These are phyloP conservation scores for Oryza officinalis DNA, from an alignment of 176 grass and related monocot species.

Conservation along the genomic window DNA sequence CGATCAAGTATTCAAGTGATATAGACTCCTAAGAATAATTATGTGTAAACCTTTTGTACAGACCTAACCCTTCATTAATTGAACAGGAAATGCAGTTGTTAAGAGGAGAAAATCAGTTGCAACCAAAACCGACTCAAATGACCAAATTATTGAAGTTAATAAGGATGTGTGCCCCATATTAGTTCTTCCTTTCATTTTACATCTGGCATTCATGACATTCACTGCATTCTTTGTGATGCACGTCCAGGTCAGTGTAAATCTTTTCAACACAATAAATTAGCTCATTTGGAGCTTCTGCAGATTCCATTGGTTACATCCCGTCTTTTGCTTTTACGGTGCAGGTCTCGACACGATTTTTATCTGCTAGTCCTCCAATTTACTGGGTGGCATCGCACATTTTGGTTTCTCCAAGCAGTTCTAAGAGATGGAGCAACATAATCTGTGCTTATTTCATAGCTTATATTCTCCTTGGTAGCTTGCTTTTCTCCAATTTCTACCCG, in stretches of 20 bases:
- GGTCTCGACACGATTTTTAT: slow-evolving; percentile 84
- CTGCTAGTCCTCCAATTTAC: slow-evolving; percentile 79
- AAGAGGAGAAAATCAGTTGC: slow-evolving; percentile 66
- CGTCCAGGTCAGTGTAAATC: slow-evolving; percentile 66
- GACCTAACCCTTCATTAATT: slow-evolving; percentile 19
- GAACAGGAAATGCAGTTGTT: slow-evolving; percentile 46
- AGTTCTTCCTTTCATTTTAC: slow-evolving; percentile 81
- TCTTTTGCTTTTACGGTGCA: slow-evolving; percentile 25
- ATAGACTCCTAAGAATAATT: neutral
- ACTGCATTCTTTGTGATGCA: slow-evolving; percentile 90
- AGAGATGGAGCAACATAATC: slow-evolving; percentile 72
- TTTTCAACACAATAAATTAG: neutral
- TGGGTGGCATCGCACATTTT: slow-evolving; percentile 68
- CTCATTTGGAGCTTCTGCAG: neutral
- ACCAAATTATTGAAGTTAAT: slow-evolving; percentile 37
- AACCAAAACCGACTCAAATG: neutral
- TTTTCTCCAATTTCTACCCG: slow-evolving; percentile 93
- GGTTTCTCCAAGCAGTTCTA: slow-evolving; percentile 36
- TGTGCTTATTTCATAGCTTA: slow-evolving; percentile 74
- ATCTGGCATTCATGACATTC: slow-evolving; percentile 76
- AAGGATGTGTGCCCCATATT: slow-evolving; percentile 39
- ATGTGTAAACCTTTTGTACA: neutral
- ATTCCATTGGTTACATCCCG: neutral
- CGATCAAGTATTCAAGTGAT: neutral
- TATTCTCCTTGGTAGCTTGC: slow-evolving; percentile 80